These are phyloP conservation scores for Ophiocordyceps australis DNA, from an alignment of 2,329 filamentous ascomycete genomes.

Conservation along the genomic window DNA sequence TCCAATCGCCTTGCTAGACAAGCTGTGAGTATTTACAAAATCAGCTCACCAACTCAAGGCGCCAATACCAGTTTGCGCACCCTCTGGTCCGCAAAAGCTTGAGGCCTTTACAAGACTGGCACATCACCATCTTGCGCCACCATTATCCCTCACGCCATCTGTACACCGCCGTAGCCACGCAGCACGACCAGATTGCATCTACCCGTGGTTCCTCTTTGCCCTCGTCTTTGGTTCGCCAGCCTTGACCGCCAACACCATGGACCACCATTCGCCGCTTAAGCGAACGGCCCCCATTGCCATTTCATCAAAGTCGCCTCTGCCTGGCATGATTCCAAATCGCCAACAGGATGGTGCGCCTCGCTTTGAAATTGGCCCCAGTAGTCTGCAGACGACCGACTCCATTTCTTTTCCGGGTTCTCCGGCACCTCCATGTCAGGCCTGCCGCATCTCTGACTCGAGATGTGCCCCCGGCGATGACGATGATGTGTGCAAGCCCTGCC, in stretches of 20 bases:
- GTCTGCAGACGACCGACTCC: conserved; percentile 32
- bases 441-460: conserved; percentile 53
- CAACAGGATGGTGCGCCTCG: conserved; percentile 27
- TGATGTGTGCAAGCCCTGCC: conserved; percentile 58
- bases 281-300: conserved; percentile 49
- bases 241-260: conserved; percentile 22
- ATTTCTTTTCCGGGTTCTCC: conserved; percentile 21
- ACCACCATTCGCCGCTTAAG: conserved; percentile 30
- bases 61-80: too few relatives aligned
- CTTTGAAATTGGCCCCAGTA: conserved; percentile 29
- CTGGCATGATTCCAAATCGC: conserved; percentile 19
- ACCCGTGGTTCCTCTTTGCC: too few relatives aligned
- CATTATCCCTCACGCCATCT: too few relatives aligned
- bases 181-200: too few relatives aligned
- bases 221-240: conserved; percentile 7
- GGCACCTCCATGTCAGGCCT: conserved; percentile 50
- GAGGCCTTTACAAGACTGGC: too few relatives aligned
- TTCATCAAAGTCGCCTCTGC: conserved; percentile 37
- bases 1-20: too few relatives aligned
- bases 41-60: too few relatives aligned
- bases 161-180: too few relatives aligned
- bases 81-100: too few relatives aligned
- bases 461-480: conserved; percentile 63
- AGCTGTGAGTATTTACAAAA: too few relatives aligned
- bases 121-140: too few relatives aligned